Base-by-base conservation (phyloP, 2,329 filamentous ascomycete genomes). In the Fusarium tupiense region DNA sequence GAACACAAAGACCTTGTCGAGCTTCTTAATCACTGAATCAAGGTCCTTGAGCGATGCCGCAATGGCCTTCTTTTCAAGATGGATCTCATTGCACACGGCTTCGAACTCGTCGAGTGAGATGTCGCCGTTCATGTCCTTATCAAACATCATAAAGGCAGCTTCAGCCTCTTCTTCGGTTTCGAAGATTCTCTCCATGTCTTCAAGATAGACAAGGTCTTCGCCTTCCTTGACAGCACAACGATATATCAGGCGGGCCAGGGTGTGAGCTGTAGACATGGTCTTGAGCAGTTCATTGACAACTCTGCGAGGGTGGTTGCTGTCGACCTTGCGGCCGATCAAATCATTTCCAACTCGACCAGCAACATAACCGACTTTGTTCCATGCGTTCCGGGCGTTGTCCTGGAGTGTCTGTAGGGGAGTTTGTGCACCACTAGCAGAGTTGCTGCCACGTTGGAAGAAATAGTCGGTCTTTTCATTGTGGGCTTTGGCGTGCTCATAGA, bases 31-130 rank as follows among this genome's bases (percentile, higher is more conserved):
- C 22, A 98, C 96, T 0, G 94, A 97, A 82, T 98, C 96, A 19
- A 98, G 86, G 84, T 98, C 96, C 83, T 98, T 98, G 67, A 98
- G 86, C 1, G 95, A 98, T 2, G 95, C 96, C 0, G 95, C 96
- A 76, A 98, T 98, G 13, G 95, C 94, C 82, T 98, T 98, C 80
- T 96, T 93, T 85, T 98, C 96, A 22, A 96, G 90, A 41, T 96
- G 95, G 74, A 98, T 96, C 80, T 98, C 96, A 59, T 97, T 95
- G 83, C 94, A 97, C 31, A 97, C 95, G 29, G 94, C 91, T 82
- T 98, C 95, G 29, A 98, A 89, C 81, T 98, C 96, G 78, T 98
- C 94, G 90, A 98, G 95, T 2, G 94, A 97, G 57, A 98, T 97
- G 79, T 98, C 96, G 8, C 95, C 96, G 73, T 98, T 98, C 85